These are phyloP conservation scores for Ascochyta clinopodiicola DNA, from an alignment of 2,329 filamentous ascomycete species.

Conservation along the genomic window DNA sequence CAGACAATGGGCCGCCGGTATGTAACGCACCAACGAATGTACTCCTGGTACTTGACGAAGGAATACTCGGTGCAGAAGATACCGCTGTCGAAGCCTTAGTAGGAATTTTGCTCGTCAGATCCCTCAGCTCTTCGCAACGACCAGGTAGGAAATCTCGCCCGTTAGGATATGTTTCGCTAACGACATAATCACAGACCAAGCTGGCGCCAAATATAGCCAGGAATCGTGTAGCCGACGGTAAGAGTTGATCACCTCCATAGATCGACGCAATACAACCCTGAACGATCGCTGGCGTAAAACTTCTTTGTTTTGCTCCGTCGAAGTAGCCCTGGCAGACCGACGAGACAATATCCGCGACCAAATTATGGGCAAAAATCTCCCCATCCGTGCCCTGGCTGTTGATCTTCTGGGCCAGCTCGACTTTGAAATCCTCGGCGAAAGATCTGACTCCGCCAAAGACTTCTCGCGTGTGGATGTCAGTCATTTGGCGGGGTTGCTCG, in stretches of 20 bases:
- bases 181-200: constrained; percentile 1
- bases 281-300: neutral
- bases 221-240: neutral
- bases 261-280: constrained; percentile 1
- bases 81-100: neutral
- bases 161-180: constrained; percentile 1
- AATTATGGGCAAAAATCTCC: neutral
- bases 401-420: neutral
- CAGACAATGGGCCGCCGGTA: neutral
- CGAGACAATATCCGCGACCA: neutral
- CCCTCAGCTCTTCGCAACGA: neutral
- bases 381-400: neutral
- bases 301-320: neutral
- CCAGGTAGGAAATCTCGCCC: neutral
- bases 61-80: neutral
- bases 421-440: neutral
- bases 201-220: constrained; percentile 3
- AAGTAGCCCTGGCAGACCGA: neutral
- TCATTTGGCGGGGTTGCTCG: neutral
- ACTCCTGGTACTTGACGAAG: neutral
- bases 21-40: neutral
- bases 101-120: neutral
- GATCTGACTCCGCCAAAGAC: neutral
- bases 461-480: neutral
- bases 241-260: neutral